Base-by-base conservation (phyloP, 2,329 filamentous ascomycete species). In the Juglanconis oblonga region DNA sequence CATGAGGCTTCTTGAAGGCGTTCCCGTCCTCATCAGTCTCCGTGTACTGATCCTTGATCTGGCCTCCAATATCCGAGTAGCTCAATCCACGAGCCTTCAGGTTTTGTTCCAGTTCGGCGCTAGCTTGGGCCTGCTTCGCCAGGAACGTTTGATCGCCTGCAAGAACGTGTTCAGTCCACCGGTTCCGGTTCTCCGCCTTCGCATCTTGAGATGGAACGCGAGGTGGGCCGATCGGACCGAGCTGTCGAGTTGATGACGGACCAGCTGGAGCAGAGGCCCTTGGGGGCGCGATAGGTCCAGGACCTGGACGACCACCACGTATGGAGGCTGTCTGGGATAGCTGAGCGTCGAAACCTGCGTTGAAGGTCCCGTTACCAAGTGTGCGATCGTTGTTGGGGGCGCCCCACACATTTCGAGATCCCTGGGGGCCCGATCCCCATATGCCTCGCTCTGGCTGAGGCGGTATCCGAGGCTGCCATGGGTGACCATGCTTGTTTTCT, bases 361-460 rank as follows among this genome's bases (percentile, higher is more conserved):
- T 86, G 68, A 93, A 93, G 0, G 89, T 91, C 48, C 90, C 90
- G 70, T 93, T 93, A 3, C 90, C 90, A 24, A 93, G 85, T 10
- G 85, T 87, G 57, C 87, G 82, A 65, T 90, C 87, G 66, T 84
- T 87, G 57, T 85, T 85, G n/a, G 87, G 87, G 48, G 88, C 85
- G 17, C 87, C 89, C 90, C 90, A 93, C 17, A 92, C 87, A 69
- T 88, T 91, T 52, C 82, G 79, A 11, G 79, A 64, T 49, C 77
- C 74, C 52, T 80, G 81, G 42, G 74, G 70, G 24, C 70, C 70
- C 33, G 75, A 68, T 33, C 75, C 75, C 84, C 85, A 87, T 1
- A 79, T 73, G 55, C 79, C 79, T 51, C 80, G 76, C 24, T 86
- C 83, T 31, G 78, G 65, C 50, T 78, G 76, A 8, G 77, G 69